Evolutionary conservation across 306 rosid genomes (phyloP), one percentile per base, ranked within the genome.

Genomic region (Quercus dentata): DNA sequence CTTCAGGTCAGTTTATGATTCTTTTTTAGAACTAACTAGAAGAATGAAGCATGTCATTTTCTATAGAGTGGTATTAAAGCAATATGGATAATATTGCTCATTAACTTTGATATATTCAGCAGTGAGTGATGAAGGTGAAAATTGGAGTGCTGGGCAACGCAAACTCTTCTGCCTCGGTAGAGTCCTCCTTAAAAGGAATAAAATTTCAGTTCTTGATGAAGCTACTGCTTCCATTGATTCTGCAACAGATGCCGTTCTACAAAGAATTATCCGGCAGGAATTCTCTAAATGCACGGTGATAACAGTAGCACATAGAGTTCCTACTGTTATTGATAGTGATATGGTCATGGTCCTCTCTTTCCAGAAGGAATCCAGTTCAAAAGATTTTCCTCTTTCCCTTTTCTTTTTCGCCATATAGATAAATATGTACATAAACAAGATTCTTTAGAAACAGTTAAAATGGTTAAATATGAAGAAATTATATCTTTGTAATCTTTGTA

Each of bases 161-260:
- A 91, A 91, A 70, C 83, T 91, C 21, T 86, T 89, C 59, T 89
- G 89, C 81, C 93, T 91, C 0, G 89, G 93, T 19, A 79, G 93
- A 81, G 88, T 91, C 4, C 86, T 91, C 15, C 85, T 91, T 2
- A 86, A 78, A 61, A 83, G 92, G 62, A 91, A 83, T 46, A 83
- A 70, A 85, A 89, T 91, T 79, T 82, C 89, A 18, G 90, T 89
- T 21, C 79, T 89, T 3, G 97, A 91, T 31, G 97, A 91, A 81
- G 97, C 93, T 18, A 91, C 92, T 3, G 93, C 93, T 9, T 89
- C 90, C 14, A 90, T 91, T 54, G 97, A 91, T 69, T 86, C 91
- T 55, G 85, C 90, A 15, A 91, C 92, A 35, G 92, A 91, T 56
- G 88, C 86, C 14, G 28, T 84, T 73, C 61, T 91, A n/a, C 90